phyloP scores from a whole-genome alignment of 1,284 basidiomycete species.

The Coriolopsis trogii region DNA sequence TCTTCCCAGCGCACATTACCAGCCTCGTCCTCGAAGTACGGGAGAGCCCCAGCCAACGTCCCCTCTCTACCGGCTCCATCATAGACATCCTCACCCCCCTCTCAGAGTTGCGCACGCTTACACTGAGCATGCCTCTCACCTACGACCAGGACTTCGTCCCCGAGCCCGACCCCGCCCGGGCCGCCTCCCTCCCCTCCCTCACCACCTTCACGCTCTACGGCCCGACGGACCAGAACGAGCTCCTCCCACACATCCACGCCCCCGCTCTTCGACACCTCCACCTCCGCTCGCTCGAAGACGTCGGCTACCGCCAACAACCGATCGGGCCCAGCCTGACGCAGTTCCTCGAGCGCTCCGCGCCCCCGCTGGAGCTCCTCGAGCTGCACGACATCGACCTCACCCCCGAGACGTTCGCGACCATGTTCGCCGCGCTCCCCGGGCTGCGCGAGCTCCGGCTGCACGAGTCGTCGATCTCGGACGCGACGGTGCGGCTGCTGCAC shows the following conservation, averaged over 20 bases:
- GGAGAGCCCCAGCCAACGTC: slow-evolving; percentile 27
- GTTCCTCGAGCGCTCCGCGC: slow-evolving; percentile 45
- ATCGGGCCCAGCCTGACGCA: slow-evolving; percentile 41
- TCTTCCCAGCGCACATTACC: slow-evolving; percentile 43
- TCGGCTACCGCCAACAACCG: slow-evolving; percentile 41
- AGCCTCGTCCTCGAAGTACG: slow-evolving; percentile 37
- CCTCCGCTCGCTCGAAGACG: slow-evolving; percentile 48
- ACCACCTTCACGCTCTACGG: slow-evolving; percentile 45
- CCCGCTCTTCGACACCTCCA: slow-evolving; percentile 48
- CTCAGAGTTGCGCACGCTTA: slow-evolving; percentile 40
- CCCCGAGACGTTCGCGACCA: slow-evolving; percentile 42
- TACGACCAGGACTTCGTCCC: slow-evolving; percentile 39
- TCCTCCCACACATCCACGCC: slow-evolving; percentile 46
- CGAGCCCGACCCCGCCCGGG: slow-evolving; percentile 31
- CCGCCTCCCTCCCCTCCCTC: slow-evolving; percentile 42
- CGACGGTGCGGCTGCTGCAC: slow-evolving; percentile 44
- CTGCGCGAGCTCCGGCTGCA: slow-evolving; percentile 58
- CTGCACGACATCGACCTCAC: slow-evolving; percentile 58
- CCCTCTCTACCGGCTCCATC: slow-evolving; percentile 35
- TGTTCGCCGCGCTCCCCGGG: slow-evolving; percentile 41
- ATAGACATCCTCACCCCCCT: slow-evolving; percentile 29
- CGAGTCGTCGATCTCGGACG: slow-evolving; percentile 60
- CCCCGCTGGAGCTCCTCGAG: slow-evolving; percentile 52
- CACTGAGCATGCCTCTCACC: slow-evolving; percentile 42
- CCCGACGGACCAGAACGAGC: slow-evolving; percentile 43